phyloP scores from a whole-genome alignment of 1,284 basidiomycete genomes.

The Apiotrichum laibachii region DNA sequence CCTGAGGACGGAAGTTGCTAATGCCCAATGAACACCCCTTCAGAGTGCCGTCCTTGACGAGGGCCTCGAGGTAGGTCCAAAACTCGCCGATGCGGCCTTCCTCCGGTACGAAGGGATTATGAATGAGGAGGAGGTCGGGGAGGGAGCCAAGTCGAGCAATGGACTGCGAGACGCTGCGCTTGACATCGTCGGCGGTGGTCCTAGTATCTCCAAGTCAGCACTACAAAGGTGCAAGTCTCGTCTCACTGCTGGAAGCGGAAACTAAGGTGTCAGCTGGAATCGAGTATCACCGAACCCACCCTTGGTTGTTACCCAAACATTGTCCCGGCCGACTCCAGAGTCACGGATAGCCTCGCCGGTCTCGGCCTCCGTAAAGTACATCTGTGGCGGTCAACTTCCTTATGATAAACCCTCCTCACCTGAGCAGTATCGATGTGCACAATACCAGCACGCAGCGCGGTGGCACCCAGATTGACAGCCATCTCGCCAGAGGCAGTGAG shows the following conservation, averaged over 20 bases:
- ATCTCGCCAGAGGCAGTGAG: constrained; percentile 18
- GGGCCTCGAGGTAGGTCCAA: constrained; percentile 42
- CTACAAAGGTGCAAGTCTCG: too few species aligned
- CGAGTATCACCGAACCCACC: constrained; percentile 14
- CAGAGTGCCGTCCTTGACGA: constrained; percentile 57
- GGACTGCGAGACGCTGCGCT: constrained; percentile 24
- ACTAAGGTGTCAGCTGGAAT: not conserved
- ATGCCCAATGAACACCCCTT: constrained; percentile 54
- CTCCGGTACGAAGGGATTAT: constrained; percentile 34
- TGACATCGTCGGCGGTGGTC: constrained; percentile 22
- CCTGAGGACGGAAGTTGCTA: constrained; percentile 45
- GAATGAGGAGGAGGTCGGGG: constrained; percentile 41
- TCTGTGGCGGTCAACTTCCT: too few species aligned
- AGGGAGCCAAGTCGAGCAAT: constrained; percentile 27
- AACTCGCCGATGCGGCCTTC: constrained; percentile 29
- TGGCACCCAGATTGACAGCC: constrained; percentile 22
- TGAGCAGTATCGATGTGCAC: constrained; percentile 47
- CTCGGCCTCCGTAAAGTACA: constrained; percentile 49
- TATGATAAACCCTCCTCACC: constrained; percentile 10
- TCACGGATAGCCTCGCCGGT: constrained; percentile 51
- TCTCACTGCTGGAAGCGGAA: too few species aligned
- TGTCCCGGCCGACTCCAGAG: constrained; percentile 49
- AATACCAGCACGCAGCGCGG: constrained; percentile 43
- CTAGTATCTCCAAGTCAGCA: not conserved
- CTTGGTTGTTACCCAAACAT: constrained; percentile 59